Evolutionary conservation across 169 alveolate species (phyloP).

Genomic region (Cryptosporidium baileyi): DNA sequence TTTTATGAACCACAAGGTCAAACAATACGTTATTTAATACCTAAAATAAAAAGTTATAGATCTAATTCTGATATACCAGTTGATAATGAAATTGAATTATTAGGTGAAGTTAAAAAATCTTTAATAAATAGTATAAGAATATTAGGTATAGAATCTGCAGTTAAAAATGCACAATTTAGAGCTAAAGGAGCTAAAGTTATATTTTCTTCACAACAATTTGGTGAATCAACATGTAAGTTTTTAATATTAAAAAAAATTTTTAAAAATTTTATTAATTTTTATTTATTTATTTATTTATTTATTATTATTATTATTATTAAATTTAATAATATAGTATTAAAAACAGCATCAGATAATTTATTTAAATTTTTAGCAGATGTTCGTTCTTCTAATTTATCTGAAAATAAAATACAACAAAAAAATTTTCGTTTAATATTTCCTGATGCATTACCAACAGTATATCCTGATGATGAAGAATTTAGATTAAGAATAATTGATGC

Average conservation of each 20-base stretch:
- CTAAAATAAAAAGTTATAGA: slow-evolving; percentile 48
- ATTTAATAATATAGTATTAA: slow-evolving; percentile 3
- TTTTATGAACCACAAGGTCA: slow-evolving; percentile 69
- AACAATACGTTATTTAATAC: slow-evolving; percentile 52
- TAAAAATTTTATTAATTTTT: not conserved
- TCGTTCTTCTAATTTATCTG: slow-evolving; percentile 20
- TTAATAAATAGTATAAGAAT: slow-evolving; percentile 26
- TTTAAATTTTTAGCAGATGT: slow-evolving; percentile 26
- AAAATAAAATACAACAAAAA: not conserved
- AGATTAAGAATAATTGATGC: slow-evolving; percentile 68
- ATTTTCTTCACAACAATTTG: slow-evolving; percentile 57
- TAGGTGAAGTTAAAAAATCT: slow-evolving; percentile 54
- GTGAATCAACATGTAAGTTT: slow-evolving; percentile 66
- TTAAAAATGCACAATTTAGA: slow-evolving; percentile 55
- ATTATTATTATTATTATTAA: too few species aligned
- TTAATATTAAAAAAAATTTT: not conserved
- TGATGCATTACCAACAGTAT: slow-evolving; percentile 67
- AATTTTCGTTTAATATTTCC: slow-evolving; percentile 33
- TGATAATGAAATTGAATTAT: slow-evolving; percentile 27
- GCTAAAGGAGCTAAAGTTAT: slow-evolving; percentile 66
- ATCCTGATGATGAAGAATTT: slow-evolving; percentile 70
- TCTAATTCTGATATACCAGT: slow-evolving; percentile 46
- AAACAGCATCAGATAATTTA: slow-evolving; percentile 63
- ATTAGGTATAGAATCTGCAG: slow-evolving; percentile 49
- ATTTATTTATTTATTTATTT: not conserved